A percentile compares a stretch with the other conserved stretches of the same genome.
phyloP scores from a whole-genome alignment of 805 yeast species.

The Wickerhamiella musiphila region DNA sequence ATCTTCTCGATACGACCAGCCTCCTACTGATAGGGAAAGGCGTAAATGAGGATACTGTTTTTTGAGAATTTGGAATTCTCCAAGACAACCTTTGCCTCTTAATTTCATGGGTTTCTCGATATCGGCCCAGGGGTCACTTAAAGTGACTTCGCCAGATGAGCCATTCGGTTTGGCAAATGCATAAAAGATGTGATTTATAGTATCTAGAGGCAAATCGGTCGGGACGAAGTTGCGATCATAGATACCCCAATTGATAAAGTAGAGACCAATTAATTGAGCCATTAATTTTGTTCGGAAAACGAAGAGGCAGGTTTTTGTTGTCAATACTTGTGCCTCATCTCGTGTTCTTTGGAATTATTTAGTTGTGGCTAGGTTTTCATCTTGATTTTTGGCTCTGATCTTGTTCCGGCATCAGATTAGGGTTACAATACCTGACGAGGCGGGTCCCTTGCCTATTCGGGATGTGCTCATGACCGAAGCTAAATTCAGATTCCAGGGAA shows the following conservation, averaged over 20 bases:
- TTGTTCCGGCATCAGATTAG: too few relatives aligned
- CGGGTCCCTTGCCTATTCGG: too few relatives aligned
- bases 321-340: too few relatives aligned
- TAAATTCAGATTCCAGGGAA: too few relatives aligned
- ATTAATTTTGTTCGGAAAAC: too few relatives aligned
- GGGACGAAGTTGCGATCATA: slow-evolving; percentile 45
- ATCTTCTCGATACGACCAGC: slow-evolving; percentile 38
- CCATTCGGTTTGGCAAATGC: slow-evolving; percentile 53
- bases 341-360: too few relatives aligned
- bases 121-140: slow-evolving; percentile 56
- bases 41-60: slow-evolving; percentile 26
- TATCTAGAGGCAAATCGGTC: slow-evolving; percentile 37
- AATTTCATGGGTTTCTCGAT: slow-evolving; percentile 19
- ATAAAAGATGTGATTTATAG: slow-evolving; percentile 54
- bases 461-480: too few relatives aligned
- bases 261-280: slow-evolving; percentile 9
- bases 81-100: slow-evolving; percentile 30
- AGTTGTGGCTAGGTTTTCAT: too few relatives aligned
- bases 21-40: slow-evolving; percentile 67
- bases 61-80: slow-evolving; percentile 34
- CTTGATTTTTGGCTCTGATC: too few relatives aligned
- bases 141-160: slow-evolving; percentile 33
- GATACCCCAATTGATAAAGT: slow-evolving; percentile 39
- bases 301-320: too few relatives aligned
- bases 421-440: too few relatives aligned